These are phyloP conservation scores for Eucalyptus melliodora DNA, from an alignment of 345 rosid genomes.

Conservation along the genomic window DNA sequence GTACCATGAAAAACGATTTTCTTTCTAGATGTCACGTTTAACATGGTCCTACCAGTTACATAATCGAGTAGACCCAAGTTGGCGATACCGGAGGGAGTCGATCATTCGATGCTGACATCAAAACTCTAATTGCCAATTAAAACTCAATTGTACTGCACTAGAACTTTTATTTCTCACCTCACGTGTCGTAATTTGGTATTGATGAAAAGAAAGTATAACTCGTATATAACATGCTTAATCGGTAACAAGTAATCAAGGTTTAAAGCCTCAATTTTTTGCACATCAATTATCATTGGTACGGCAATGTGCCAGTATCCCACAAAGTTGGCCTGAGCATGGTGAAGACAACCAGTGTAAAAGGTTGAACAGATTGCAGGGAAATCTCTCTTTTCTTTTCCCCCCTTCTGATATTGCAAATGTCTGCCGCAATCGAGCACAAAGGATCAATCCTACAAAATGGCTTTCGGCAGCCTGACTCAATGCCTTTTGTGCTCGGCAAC, in stretches of 20 bases:
- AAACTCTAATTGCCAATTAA: not conserved
- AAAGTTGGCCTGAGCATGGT: not conserved
- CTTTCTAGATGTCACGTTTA: not conserved
- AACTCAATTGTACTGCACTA: not conserved
- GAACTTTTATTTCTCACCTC: not conserved
- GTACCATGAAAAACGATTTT: not conserved
- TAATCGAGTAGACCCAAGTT: not conserved
- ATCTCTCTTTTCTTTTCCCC: not conserved
- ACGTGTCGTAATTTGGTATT: not conserved
- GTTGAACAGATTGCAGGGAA: not conserved
- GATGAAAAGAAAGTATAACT: not conserved
- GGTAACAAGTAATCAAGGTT: not conserved
- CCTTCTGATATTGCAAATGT: too few species aligned
- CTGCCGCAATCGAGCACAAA: fast-evolving
- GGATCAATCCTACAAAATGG: too few species aligned
- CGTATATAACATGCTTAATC: not conserved
- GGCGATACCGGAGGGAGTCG: too few species aligned
- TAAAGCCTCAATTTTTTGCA: not conserved
- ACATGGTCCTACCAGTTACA: not conserved
- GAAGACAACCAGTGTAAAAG: not conserved
- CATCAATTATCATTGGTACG: not conserved
- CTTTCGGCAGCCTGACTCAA: too few species aligned
- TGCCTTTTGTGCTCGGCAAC: not conserved
- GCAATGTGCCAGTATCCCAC: not conserved
- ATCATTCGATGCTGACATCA: fast-evolving